A percentile compares a stretch with the other conserved stretches of the same genome.
Evolutionary conservation across 2,329 filamentous ascomycete genomes (phyloP).

Genomic region (Hawksworthiomyces lignivorus): DNA sequence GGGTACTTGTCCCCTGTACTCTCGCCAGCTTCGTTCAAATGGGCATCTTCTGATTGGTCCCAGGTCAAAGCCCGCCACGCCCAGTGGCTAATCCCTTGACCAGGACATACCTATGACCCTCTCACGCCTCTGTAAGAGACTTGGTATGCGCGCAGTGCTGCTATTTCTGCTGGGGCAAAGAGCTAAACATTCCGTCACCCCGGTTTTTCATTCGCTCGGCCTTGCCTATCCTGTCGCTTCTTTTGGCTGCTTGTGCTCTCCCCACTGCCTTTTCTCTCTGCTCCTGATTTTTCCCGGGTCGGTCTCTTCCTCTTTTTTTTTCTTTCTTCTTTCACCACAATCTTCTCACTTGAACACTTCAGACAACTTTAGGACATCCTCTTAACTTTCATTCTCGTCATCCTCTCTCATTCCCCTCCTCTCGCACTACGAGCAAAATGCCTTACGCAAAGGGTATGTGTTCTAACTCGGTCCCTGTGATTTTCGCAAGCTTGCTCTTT

Average conservation of each 20-base stretch:
- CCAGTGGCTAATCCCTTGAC: no score
- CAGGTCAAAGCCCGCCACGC: no score
- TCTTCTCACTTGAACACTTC: background rate
- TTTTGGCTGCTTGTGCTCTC: no score
- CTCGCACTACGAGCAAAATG: conserved; percentile 30
- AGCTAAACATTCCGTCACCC: conserved; percentile 5
- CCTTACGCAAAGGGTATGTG: conserved; percentile 36
- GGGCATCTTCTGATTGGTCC: no score
- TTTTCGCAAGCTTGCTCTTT: background rate
- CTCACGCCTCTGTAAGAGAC: no score
- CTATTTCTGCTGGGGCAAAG: no score
- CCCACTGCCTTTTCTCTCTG: background rate
- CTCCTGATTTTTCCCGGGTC: background rate
- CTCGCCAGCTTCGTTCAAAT: no score
- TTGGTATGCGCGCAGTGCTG: no score
- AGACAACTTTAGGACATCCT: background rate
- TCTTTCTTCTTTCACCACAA: background rate
- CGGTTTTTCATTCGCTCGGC: conserved; percentile 1
- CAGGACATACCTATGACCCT: no score
- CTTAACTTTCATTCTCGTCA: background rate
- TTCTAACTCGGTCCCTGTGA: background rate
- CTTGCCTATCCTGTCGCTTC: conserved; percentile 1
- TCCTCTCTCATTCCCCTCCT: conserved; percentile 8
- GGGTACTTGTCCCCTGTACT: no score
- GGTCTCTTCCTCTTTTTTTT: background rate